A percentile compares a stretch with the other conserved stretches of the same genome.
Evolutionary conservation across 495 filamentous ascomycete species (phyloP).

Genomic region (Neurospora africana): DNA sequence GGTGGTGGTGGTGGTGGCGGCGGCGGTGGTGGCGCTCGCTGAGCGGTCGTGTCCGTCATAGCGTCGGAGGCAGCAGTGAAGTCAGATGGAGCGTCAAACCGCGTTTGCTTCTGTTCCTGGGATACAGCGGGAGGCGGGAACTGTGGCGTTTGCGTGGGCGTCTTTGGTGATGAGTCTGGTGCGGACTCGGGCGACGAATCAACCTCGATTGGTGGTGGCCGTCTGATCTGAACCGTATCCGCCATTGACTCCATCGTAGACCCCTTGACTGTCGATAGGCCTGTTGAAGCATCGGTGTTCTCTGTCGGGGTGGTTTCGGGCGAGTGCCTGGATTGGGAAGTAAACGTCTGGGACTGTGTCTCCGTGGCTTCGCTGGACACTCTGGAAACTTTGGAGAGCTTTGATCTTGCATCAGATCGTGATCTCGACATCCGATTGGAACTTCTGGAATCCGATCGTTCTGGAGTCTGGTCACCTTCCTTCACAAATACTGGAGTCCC

Average conservation of each 20-base stretch:
- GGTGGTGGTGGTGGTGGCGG: constrained; percentile 69
- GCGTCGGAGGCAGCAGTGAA: constrained; percentile 32
- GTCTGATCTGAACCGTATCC: background rate
- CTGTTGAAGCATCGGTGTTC: background rate
- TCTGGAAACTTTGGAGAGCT: constrained; percentile 34
- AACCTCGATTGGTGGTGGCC: constrained; percentile 21
- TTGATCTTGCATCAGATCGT: constrained; percentile 34
- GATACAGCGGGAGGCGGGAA: constrained; percentile 32
- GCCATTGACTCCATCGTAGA: constrained; percentile 15
- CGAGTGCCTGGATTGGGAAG: background rate
- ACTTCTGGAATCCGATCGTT: constrained; percentile 26
- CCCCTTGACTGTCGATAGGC: background rate
- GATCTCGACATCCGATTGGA: constrained; percentile 32
- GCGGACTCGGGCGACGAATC: constrained; percentile 38
- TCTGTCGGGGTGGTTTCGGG: background rate
- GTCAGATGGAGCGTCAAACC: constrained; percentile 19
- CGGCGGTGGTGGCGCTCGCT: constrained; percentile 36
- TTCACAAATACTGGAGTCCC: constrained; percentile 24
- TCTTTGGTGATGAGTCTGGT: constrained; percentile 47
- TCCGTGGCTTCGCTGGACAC: constrained; percentile 36
- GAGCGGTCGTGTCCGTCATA: constrained; percentile 1
- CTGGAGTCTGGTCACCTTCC: constrained; percentile 19
- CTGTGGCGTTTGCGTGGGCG: constrained; percentile 42
- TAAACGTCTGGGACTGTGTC: constrained; percentile 5
- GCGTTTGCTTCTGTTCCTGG: constrained; percentile 22